Evolutionary conservation across 768 basidiomycete species (phyloP).

Genomic region (Suillus decipiens): DNA sequence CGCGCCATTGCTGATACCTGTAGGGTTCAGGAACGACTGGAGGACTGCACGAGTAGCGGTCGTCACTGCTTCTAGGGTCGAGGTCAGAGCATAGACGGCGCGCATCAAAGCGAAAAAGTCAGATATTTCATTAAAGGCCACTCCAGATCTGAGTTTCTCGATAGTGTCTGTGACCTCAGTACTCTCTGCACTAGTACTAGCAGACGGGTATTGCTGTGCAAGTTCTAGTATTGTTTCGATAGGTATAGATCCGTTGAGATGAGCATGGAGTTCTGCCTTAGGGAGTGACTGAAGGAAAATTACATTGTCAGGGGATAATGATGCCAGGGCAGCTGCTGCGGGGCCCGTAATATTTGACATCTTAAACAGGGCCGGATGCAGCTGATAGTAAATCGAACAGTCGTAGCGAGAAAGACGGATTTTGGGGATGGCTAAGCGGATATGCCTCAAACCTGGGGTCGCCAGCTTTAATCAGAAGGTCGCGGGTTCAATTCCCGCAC

Average conservation of each 20-base stretch:
- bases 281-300: constrained; percentile 63
- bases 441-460: too few relatives aligned
- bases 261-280: constrained; percentile 86
- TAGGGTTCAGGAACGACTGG: constrained; percentile 51
- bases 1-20: constrained; percentile 7
- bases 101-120: constrained; percentile 80
- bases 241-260: constrained; percentile 85
- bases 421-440: too few relatives aligned
- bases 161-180: constrained; percentile 40
- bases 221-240: constrained; percentile 62
- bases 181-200: not conserved
- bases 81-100: constrained; percentile 76
- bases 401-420: too few relatives aligned
- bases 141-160: constrained; percentile 38
- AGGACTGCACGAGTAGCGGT: constrained; percentile 68
- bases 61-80: constrained; percentile 54
- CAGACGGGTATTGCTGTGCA: constrained; percentile 42
- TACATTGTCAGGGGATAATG: constrained; percentile 52
- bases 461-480: too few relatives aligned
- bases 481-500: too few relatives aligned
- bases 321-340: constrained; percentile 52
- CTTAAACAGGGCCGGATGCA: not conserved
- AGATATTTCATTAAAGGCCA: constrained; percentile 51
- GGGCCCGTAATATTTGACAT: constrained; percentile 25
- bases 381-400: too few relatives aligned